Evolutionary conservation across 1,139 yeast species (phyloP).

Genomic region (Hansenula lynferdii): DNA sequence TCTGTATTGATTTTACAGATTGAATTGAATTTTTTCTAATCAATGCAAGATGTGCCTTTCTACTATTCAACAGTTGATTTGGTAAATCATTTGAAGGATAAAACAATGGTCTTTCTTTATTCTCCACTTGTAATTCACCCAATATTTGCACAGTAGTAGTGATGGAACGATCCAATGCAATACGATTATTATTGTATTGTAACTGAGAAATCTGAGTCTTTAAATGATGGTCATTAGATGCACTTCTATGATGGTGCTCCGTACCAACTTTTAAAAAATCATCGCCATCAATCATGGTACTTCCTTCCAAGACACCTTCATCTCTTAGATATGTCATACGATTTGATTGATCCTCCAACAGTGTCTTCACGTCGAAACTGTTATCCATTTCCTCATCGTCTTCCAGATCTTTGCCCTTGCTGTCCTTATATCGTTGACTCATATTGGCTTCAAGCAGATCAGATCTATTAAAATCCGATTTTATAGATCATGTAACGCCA

Average conservation of each 20-base stretch:
- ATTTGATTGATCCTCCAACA: slow-evolving; percentile 12
- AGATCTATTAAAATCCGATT: too few relatives aligned
- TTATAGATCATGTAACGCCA: background rate
- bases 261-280: background rate
- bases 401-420: background rate
- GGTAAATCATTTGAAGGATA: slow-evolving; percentile 50
- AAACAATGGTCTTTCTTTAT: slow-evolving; percentile 55
- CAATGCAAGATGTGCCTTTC: slow-evolving; percentile 37
- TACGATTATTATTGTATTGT: slow-evolving; percentile 63
- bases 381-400: slow-evolving; percentile 2
- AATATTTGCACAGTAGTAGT: slow-evolving; percentile 50
- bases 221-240: slow-evolving; percentile 19
- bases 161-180: slow-evolving; percentile 59
- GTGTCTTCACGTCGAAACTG: slow-evolving; percentile 9
- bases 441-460: too few relatives aligned
- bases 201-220: slow-evolving; percentile 56
- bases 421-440: slow-evolving; percentile 1
- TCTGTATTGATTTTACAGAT: slow-evolving; percentile 14
- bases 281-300: slow-evolving; percentile 20
- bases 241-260: slow-evolving; percentile 11
- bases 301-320: slow-evolving; percentile 21
- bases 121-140: slow-evolving; percentile 50
- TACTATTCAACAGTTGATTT: slow-evolving; percentile 37
- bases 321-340: slow-evolving; percentile 18
- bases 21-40: slow-evolving; percentile 37